Evolutionary conservation across 129 eudicot genomes (phyloP), one percentile per base, ranked within the genome.

Genomic region (Heracleum sosnowskyi): DNA sequence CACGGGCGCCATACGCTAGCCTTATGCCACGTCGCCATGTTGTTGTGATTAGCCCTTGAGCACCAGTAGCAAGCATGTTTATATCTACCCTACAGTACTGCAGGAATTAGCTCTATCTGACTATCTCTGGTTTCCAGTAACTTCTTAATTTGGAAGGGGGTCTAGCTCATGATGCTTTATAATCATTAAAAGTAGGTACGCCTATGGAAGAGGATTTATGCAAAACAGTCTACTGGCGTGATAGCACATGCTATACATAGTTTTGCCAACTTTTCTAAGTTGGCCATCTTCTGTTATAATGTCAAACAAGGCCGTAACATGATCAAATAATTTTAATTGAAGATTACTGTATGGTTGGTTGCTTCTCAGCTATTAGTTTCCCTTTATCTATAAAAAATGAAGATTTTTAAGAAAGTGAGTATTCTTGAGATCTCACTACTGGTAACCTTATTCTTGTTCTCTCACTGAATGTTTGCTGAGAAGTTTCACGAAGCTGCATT

Each of bases 401-500:
- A 20, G 62, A 51, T 51, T 51, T 17, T 1, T 4, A 17, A 49
- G 24, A 49, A 4, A 49, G n/a, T 49, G 24, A 5, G 7, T 49
- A 49, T 49, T 4, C 20, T 49, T 49, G 1, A 49, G 57, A 18
- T 51, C 62, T 20, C 2, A 24, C 62, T 51, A 4, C 6, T 51
- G 26, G 11, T 47, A 28, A 51, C 62, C 57, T 20, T 51, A 7
- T 20, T 1, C 46, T 42, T 42, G 2, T 11, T 20, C 26, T 51
- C 62, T 51, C 26, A 20, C 28, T 1, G 26, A 24, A 24, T 55
- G 64, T 55, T 55, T 55, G 64, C 31, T 66, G 20, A 28, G 37
- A 66, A 66, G 39, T 68, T 68, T 16, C 7, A 29, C 36, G 11
- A 40, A 79, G 64, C 74, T 72, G 86, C 68, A 40, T 83, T 79